Evolutionary conservation across 345 rosid species (phyloP).

Genomic region (Moricandia moricandioides): DNA sequence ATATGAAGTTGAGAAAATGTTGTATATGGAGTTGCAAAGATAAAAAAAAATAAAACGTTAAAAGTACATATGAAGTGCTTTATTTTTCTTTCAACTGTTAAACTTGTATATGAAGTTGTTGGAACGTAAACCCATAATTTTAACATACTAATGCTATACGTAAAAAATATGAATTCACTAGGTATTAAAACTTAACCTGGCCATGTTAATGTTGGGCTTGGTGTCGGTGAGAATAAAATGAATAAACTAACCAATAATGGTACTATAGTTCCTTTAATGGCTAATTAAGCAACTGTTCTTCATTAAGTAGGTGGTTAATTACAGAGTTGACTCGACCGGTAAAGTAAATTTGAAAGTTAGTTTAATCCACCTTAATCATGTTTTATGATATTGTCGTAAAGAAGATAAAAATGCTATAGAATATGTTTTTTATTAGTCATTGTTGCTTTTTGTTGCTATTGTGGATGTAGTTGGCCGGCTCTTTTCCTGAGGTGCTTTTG

Average conservation of each 20-base stretch:
- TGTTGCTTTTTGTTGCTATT: slow-evolving; percentile 45
- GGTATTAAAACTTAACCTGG: slow-evolving; percentile 2
- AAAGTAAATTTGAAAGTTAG: neutral
- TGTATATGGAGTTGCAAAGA: too few species aligned
- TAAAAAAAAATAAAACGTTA: too few species aligned
- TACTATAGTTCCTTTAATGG: slow-evolving; percentile 7
- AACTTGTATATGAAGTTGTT: neutral
- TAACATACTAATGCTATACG: neutral
- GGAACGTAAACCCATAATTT: neutral
- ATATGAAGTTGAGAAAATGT: too few species aligned
- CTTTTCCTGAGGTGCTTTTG: slow-evolving; percentile 33
- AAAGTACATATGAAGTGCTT: too few species aligned
- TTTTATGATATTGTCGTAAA: slow-evolving; percentile 18
- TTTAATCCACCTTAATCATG: slow-evolving; percentile 18
- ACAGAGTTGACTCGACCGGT: slow-evolving; percentile 8
- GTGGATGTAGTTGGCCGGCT: slow-evolving; percentile 50
- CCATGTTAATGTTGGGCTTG: neutral
- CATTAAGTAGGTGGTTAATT: slow-evolving; percentile 16
- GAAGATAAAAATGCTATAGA: neutral
- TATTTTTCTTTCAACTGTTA: too few species aligned
- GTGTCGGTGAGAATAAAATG: slow-evolving; percentile 26
- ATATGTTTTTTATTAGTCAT: slow-evolving; percentile 18
- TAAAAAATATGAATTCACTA: neutral
- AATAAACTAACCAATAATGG: neutral
- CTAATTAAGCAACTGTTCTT: slow-evolving; percentile 11